These are phyloP conservation scores for Lunasporangiospora selenospora DNA, from an alignment of 192 early-diverging fungal species.

Conservation along the genomic window DNA sequence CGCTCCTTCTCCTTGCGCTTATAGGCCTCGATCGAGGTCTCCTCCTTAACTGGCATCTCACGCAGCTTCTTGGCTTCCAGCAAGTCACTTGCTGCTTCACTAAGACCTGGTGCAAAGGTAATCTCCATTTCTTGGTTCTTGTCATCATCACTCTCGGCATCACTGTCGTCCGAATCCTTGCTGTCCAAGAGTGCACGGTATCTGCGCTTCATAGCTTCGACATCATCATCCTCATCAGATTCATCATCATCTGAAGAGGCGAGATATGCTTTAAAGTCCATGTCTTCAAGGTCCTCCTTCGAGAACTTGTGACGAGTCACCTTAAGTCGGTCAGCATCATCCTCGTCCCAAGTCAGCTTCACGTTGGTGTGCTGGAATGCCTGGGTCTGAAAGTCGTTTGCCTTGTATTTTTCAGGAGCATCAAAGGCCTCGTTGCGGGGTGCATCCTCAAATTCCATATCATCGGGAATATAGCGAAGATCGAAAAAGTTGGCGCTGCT, in stretches of 20 bases:
- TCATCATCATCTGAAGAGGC: slow-evolving; percentile 77
- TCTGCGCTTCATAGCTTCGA: slow-evolving; percentile 51
- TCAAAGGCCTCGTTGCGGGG: slow-evolving; percentile 65
- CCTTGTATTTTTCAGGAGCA: slow-evolving; percentile 72
- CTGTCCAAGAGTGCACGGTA: slow-evolving; percentile 54
- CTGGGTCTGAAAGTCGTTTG: slow-evolving; percentile 74
- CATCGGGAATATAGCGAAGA: slow-evolving; percentile 92
- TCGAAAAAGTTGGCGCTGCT: slow-evolving; percentile 92
- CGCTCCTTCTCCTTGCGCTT: slow-evolving; percentile 86
- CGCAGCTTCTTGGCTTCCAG: slow-evolving; percentile 63
- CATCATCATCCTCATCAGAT: slow-evolving; percentile 66
- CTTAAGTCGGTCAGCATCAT: slow-evolving; percentile 84
- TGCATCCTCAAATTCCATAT: slow-evolving; percentile 82
- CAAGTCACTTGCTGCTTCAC: slow-evolving; percentile 66
- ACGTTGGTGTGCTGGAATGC: slow-evolving; percentile 93
- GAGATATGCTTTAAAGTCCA: slow-evolving; percentile 92
- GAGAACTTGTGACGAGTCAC: slow-evolving; percentile 85
- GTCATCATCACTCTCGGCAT: slow-evolving; percentile 47
- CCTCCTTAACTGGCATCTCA: slow-evolving; percentile 62
- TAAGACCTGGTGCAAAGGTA: slow-evolving; percentile 92
- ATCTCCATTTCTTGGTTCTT: slow-evolving; percentile 89
- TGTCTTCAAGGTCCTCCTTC: slow-evolving; percentile 85
- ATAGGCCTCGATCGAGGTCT: slow-evolving; percentile 87
- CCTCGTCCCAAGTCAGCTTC: slow-evolving; percentile 96
- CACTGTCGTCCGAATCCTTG: slow-evolving; percentile 48